Evolutionary conservation across 2,329 filamentous ascomycete species (phyloP), one percentile per base, ranked within the genome.

Genomic region (Colletotrichum sojae): DNA sequence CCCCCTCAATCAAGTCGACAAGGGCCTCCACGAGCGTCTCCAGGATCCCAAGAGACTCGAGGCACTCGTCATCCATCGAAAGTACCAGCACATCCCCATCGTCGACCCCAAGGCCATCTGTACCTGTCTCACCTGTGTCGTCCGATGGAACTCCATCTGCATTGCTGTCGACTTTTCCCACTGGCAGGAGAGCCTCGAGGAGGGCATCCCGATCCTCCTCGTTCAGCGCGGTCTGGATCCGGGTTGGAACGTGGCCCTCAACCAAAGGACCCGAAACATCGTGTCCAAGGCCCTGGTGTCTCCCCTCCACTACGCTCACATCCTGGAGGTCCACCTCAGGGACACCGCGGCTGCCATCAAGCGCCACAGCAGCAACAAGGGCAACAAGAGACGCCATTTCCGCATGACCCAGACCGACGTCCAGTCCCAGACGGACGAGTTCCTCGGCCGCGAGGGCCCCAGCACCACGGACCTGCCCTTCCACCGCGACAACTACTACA

Each of bases 401-500:
- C 67, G 43, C 20, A 74, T 79, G 73, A 77, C 78, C 5, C 62
- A 75, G 6, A 74, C 69, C 9, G 87, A 90, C 54, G 81, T 79
- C 3, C 75, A 74, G 1, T 75, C 79, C 0, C 86, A 81, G 9
- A 85, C 82, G 0, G 88, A 90, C 71, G 71, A 66, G 0, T 90
- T 89, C 63, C 75, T 90, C 13, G 78, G 81, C 20, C 79, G 84
- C 16, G 81, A 79, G 22, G 88, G 88, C 0, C 87, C 86, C 4
- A 81, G 82, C 0, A 85, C 83, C 0, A 73, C 85, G 12, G 85
- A 89, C 60, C 83, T 88, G 12, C 87, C 87, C 0, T 88, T 82
- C 63, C 82, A 86, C 58, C 78, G 88, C 22, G 88, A 90, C 67
- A 84, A 86, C 53, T 90, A 90, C 73, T 88, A 90, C 73, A 83